Percentiles rank a stretch among this genome's conserved stretches.
Conservation (phyloP, 257 asterid species). For the Salvia hispanica region DNA sequence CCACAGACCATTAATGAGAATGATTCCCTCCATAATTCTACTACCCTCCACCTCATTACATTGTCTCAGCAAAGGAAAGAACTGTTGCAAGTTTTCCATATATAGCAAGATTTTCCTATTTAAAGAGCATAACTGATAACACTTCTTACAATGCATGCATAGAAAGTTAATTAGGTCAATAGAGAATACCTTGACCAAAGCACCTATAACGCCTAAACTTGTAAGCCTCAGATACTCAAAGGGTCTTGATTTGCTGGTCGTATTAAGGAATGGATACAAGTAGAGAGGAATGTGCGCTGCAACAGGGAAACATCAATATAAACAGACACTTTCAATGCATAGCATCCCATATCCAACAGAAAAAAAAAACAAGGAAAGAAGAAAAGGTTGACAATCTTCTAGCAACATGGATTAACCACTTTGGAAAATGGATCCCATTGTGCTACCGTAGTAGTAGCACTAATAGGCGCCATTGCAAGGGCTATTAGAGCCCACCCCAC, state of each 20-base stretch:
- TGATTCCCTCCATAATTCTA: not conserved
- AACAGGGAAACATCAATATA: slow-evolving; percentile 31
- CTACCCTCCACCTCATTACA: slow-evolving; percentile 4
- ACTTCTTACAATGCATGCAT: slow-evolving; percentile 13
- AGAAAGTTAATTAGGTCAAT: slow-evolving; percentile 17
- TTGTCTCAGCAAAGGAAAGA: slow-evolving; percentile 2
- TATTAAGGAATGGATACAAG: slow-evolving; percentile 88
- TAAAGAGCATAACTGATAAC: not conserved
- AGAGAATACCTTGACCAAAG: slow-evolving; percentile 85
- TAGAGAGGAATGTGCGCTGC: slow-evolving; percentile 93
- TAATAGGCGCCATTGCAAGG: not conserved
- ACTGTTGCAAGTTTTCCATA: not conserved
- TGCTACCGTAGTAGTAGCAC: not conserved
- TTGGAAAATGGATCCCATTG: not conserved
- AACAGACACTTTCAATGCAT: slow-evolving; percentile 8
- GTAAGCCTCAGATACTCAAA: slow-evolving; percentile 96
- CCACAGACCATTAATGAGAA: slow-evolving; percentile 3
- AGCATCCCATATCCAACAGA: not conserved
- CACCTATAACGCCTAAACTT: slow-evolving; percentile 95
- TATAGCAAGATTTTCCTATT: slow-evolving; percentile 18
- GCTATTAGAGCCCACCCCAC: not conserved
- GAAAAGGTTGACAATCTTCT: not conserved
- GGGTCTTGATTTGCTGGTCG: slow-evolving; percentile 91
- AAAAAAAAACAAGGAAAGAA: not conserved
- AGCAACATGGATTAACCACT: not conserved